Evolutionary conservation across 2,329 filamentous ascomycete genomes (phyloP), one percentile per base, ranked within the genome.

Genomic region (Colletotrichum chrysophilum): DNA sequence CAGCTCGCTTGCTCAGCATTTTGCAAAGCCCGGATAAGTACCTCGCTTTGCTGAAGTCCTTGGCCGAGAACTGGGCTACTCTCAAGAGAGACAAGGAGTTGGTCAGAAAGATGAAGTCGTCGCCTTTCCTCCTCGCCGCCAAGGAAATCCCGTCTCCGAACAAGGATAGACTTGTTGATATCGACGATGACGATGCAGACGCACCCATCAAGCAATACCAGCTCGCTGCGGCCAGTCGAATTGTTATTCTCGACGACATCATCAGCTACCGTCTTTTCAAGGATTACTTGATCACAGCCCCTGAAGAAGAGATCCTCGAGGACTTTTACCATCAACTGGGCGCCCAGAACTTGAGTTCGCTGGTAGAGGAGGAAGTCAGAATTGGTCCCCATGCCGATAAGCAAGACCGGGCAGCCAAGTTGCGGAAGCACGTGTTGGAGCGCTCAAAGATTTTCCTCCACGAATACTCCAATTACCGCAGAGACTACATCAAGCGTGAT

Each of bases 241-340:
- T 97, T 79, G 93, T 97, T 56, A 90, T 98, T 71, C 87, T 96
- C 13, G 95, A 98, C 81, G 96, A 98, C 80, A 96, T 97, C 79
- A 94, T 95, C 80, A 96, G 94, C 80, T 98, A 96, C 82, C 93
- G 94, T 38, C 88, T 97, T 2, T 99, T 99, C 88, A 96, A 96
- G 81, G 92, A 95, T 68, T 91, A 92, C 77, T 88, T 99, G 34
- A 89, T 98, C 32, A 96, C 94, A 76, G 96, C 96, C 1, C 97
- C 97, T 0, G 95, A 98, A 82, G 97, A 99, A 81, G 97, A 98
- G 77, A 83, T 86, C 0, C 87, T 99, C 2, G 97, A 99, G 82
- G 89, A 90, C 2, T 96, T 99, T 77, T 99, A 99, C 83, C 85
- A 92, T 43, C 90, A 93, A 9, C 92, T 99, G 5, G 97, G 97